Evolutionary conservation across 495 filamentous ascomycete species (phyloP).

Genomic region (Geoglossum glabrum): DNA sequence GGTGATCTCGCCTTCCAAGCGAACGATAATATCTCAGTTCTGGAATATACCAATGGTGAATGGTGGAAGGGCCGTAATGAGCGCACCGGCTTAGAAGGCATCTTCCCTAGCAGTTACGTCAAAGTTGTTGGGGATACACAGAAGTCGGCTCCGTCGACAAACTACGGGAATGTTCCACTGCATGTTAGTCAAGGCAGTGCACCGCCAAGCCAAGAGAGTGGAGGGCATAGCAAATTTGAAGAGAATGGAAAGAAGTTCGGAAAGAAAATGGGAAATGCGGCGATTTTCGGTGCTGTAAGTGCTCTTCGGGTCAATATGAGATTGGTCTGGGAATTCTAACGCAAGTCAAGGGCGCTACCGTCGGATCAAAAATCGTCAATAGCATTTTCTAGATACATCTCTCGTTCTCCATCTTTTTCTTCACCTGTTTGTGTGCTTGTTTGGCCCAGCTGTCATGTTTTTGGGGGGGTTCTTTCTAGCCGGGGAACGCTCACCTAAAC

Average conservation of each 20-base stretch:
- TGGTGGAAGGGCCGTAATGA: slow-evolving; percentile 86
- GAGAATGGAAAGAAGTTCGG: slow-evolving; percentile 51
- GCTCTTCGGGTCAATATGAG: neutral
- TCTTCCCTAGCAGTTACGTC: slow-evolving; percentile 86
- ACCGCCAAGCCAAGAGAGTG: slow-evolving; percentile 16
- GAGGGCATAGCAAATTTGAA: slow-evolving; percentile 24
- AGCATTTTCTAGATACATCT: slow-evolving; percentile 49
- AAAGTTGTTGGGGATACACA: slow-evolving; percentile 23
- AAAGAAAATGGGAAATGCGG: slow-evolving; percentile 57
- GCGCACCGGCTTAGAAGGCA: slow-evolving; percentile 63
- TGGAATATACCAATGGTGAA: slow-evolving; percentile 83
- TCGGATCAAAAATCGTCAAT: slow-evolving; percentile 83
- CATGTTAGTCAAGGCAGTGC: slow-evolving; percentile 16
- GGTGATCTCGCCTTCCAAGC: slow-evolving; percentile 60
- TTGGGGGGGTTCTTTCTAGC: no score
- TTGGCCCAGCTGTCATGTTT: slow-evolving; percentile 52
- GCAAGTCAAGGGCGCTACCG: slow-evolving; percentile 72
- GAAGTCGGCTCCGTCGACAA: neutral
- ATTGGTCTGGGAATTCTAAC: slow-evolving; percentile 24
- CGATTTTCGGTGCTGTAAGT: slow-evolving; percentile 29
- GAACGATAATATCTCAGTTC: slow-evolving; percentile 57
- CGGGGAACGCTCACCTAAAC: no score
- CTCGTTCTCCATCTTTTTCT: neutral
- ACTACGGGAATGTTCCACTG: slow-evolving; percentile 27
- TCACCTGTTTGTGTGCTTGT: slow-evolving; percentile 34